phyloP scores from a whole-genome alignment of 2,329 filamentous ascomycete species.

The Ilyonectria mors-panacis region DNA sequence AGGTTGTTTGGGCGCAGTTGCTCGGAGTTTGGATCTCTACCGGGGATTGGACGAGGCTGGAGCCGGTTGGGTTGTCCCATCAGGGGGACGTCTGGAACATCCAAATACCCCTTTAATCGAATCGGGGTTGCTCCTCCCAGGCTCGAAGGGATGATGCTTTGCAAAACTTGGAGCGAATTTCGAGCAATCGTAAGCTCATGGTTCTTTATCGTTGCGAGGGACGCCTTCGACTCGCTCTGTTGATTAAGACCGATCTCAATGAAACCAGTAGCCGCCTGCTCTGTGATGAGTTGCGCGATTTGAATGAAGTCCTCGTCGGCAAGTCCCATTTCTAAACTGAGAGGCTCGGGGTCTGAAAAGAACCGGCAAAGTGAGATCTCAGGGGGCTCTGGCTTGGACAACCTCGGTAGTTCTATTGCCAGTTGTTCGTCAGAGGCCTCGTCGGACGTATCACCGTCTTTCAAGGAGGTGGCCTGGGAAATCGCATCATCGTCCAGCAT shows the following conservation, averaged over 20 bases:
- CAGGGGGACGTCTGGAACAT: constrained; percentile 71
- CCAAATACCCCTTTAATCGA: constrained; percentile 65
- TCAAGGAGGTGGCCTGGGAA: constrained; percentile 66
- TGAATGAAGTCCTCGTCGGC: constrained; percentile 75
- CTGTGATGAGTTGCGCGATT: constrained; percentile 79
- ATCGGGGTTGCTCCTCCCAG: constrained; percentile 58
- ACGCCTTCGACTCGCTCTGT: constrained; percentile 34
- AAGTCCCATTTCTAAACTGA: constrained; percentile 60
- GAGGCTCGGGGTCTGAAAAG: constrained; percentile 72
- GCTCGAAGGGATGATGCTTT: constrained; percentile 60
- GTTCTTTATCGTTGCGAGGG: constrained; percentile 53
- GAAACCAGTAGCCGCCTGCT: constrained; percentile 73
- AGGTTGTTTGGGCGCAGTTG: constrained; percentile 66
- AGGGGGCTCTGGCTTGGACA: constrained; percentile 63
- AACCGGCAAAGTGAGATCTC: constrained; percentile 68
- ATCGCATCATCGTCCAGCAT: constrained; percentile 66
- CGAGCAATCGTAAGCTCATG: constrained; percentile 62
- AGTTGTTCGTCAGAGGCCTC: constrained; percentile 62
- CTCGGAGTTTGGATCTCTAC: constrained; percentile 60
- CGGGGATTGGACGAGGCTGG: constrained; percentile 63
- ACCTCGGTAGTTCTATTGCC: constrained; percentile 64
- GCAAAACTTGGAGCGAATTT: constrained; percentile 64
- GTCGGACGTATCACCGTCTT: constrained; percentile 63
- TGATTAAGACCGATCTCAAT: constrained; percentile 54
- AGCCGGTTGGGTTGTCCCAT: constrained; percentile 67